A percentile compares a stretch with the other conserved stretches of the same genome.
Evolutionary conservation across 345 rosid species (phyloP).

Genomic region (Dimocarpus longan): DNA sequence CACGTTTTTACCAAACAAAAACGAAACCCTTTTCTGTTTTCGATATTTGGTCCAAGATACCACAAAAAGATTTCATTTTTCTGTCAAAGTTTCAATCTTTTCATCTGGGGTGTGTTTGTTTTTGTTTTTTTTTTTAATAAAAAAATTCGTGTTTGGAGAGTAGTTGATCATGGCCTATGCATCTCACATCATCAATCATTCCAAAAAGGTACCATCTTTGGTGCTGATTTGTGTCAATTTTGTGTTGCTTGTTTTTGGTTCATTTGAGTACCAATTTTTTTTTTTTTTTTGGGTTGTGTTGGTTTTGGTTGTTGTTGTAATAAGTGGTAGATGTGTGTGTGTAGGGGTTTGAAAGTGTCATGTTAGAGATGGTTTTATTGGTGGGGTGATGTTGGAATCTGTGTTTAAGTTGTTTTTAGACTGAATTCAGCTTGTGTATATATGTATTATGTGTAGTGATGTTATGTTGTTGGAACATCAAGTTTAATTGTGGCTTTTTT

Average conservation of each 20-base stretch:
- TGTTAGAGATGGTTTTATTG: not conserved
- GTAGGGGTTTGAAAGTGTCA: not conserved
- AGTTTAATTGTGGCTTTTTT: not conserved
- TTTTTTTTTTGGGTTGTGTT: not conserved
- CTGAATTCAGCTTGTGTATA: not conserved
- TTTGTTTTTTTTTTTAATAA: not conserved
- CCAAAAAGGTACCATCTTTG: conserved; percentile 47
- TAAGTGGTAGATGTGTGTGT: not conserved
- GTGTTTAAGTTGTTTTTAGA: not conserved
- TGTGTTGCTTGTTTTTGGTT: too few species aligned
- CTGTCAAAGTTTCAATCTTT: not conserved
- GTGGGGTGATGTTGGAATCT: not conserved
- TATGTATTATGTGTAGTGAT: too few species aligned
- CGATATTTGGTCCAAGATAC: not conserved
- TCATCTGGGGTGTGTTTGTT: not conserved
- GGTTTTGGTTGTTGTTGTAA: not conserved
- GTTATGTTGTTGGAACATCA: not conserved
- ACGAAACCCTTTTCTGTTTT: not conserved
- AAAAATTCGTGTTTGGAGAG: conserved; percentile 15
- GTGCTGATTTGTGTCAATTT: not conserved
- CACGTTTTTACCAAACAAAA: conserved; percentile 1
- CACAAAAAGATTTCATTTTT: not conserved
- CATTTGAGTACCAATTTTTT: not conserved
- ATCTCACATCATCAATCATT: conserved; percentile 57
- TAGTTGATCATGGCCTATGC: conserved; percentile 53